Evolutionary conservation across 805 yeast genomes (phyloP), one percentile per base, ranked within the genome.

Genomic region (Debaryomyces prosopidis): DNA sequence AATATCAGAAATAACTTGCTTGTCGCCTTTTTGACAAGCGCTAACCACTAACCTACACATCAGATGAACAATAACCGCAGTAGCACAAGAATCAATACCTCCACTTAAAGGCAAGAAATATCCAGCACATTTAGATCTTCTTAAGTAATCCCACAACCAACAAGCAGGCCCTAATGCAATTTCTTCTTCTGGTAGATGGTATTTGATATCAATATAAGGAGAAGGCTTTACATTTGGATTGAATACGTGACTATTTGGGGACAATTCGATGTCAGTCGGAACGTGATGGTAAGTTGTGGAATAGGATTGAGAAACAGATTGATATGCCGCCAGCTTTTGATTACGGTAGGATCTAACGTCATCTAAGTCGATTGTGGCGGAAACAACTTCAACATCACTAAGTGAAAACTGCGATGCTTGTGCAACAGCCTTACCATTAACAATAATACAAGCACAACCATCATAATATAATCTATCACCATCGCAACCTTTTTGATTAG

Each of bases 81-180:
- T 94, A 1, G 99, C 97, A 72, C 99, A 95, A 30, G 96, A 87
- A 62, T 94, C 99, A 51, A 94, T 92, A 40, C 99, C 99, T 15
- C 99, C 99, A 63, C 96, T 86, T 40, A 94, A 73, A 0, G 99
- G 98, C 38, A 94, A 72, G 66, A 94, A 95, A 63, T 77, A 94
- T 0, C 99, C 99, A 0, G 90, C 89, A 42, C 94, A 87, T 53
- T 81, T 81, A 54, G 96, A 89, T 52, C 99, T 79, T 63, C 99
- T 80, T 47, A 94, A 75, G 60, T 94, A 94, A 65, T 94, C 99
- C 99, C 99, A 94, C 51, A 94, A 67, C 99, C 99, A 94, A 65
- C 99, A 94, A 0, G 99, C 99, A 0, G 99, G 99, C 0, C 99
- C 99, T 36, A 88, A 72, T 0, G 98, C 97, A 53, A 94, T 92